These are phyloP conservation scores for Arthromyces matolae DNA, from an alignment of 768 basidiomycete species.

Conservation along the genomic window DNA sequence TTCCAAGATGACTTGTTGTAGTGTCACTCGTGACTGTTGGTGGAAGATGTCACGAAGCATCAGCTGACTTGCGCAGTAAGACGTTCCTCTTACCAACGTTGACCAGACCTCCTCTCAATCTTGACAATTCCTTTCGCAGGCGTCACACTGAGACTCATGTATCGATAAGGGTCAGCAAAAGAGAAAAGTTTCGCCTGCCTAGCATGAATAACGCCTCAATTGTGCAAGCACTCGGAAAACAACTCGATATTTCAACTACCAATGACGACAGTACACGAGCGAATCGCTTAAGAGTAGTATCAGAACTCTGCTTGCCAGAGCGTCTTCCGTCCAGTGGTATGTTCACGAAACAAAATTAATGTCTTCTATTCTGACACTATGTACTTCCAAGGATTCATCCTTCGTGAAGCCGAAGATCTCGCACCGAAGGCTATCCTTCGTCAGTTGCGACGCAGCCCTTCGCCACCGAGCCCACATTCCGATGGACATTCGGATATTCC, in stretches of 20 bases:
- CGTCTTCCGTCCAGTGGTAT: constrained; percentile 66
- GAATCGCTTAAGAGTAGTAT: constrained; percentile 39
- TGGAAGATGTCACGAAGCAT: too few species aligned
- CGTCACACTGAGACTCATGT: constrained; percentile 9
- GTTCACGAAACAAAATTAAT: constrained; percentile 11
- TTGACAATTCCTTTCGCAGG: not conserved
- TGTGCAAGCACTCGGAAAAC: constrained; percentile 30
- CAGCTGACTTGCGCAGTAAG: not conserved
- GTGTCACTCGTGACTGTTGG: too few species aligned
- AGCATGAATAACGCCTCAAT: constrained; percentile 45
- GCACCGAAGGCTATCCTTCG: constrained; percentile 57
- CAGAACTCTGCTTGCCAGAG: constrained; percentile 59
- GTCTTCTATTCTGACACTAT: constrained; percentile 17
- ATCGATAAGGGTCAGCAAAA: constrained; percentile 8
- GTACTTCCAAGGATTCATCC: constrained; percentile 60
- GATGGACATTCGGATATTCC: constrained; percentile 13
- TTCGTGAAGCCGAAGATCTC: constrained; percentile 61
- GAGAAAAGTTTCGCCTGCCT: not conserved
- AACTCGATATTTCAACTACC: constrained; percentile 19
- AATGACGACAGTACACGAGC: constrained; percentile 9
- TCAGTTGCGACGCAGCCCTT: constrained; percentile 47
- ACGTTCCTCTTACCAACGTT: not conserved
- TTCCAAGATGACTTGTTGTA: too few species aligned
- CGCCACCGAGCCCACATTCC: constrained; percentile 28
- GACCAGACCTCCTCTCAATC: not conserved